Conservation (phyloP, 2,329 filamentous ascomycete genomes). For the Graphium sp. region DNA sequence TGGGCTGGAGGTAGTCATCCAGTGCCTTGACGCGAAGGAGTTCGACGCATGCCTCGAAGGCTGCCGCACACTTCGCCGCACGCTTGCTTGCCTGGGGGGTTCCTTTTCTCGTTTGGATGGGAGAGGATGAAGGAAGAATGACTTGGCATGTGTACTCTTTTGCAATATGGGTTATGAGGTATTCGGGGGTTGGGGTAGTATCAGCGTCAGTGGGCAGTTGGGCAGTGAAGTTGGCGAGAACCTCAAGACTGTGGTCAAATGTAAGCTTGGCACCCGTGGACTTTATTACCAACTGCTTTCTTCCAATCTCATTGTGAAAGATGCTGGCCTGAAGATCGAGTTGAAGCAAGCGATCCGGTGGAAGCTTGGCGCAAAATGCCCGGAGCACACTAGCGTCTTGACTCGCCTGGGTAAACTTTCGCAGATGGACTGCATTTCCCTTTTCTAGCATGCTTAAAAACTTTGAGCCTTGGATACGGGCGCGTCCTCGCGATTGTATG, state of each 20-base stretch:
- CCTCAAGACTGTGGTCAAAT: constrained; percentile 53
- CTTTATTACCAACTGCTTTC: constrained; percentile 41
- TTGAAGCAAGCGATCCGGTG: constrained; percentile 41
- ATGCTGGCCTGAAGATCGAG: background rate
- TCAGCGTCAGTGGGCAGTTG: constrained; percentile 27
- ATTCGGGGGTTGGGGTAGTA: constrained; percentile 29
- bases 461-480: constrained; percentile 58
- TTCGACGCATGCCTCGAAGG: constrained; percentile 64
- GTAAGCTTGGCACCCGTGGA: constrained; percentile 64
- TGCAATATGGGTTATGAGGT: constrained; percentile 38
- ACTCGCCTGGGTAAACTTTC: constrained; percentile 40
- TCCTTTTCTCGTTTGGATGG: constrained; percentile 50
- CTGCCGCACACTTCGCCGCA: constrained; percentile 73
- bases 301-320: too few relatives aligned
- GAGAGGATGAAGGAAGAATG: constrained; percentile 58
- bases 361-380: constrained; percentile 59
- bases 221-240: constrained; percentile 58
- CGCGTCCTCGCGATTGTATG: constrained; percentile 80
- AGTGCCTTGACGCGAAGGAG: constrained; percentile 52
- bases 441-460: constrained; percentile 75
- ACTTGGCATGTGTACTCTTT: constrained; percentile 61
- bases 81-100: constrained; percentile 50
- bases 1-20: constrained; percentile 58
- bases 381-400: constrained; percentile 47
- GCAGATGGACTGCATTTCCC: constrained; percentile 43